Evolutionary conservation across 495 filamentous ascomycete species (phyloP), one percentile per base, ranked within the genome.

Genomic region (Annulohypoxylon bovei): DNA sequence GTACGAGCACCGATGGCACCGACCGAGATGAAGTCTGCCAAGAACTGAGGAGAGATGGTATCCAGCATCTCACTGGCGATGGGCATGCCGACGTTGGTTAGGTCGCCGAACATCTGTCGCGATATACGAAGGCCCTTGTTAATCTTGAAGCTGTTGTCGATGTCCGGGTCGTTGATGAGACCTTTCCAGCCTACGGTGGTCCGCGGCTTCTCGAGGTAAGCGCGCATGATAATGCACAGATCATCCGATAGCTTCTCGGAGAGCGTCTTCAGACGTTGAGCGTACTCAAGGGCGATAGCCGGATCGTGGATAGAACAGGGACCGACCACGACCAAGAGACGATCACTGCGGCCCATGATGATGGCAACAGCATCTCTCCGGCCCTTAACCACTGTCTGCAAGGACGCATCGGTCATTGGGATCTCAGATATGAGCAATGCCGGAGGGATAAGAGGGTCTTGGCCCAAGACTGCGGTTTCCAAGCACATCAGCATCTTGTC

Each of bases 111-210:
- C 72, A 99, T 86, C 81, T 96, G 89, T 61, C 95, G 83, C 18
- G 91, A 93, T 53, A 97, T 88, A 27, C 94, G 89, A 47, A 99
- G 88, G 23, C 95, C 95, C 86, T 99, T 99, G 88, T 99, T 99
- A 86, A 99, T 99, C 85, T 97, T 88, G 91, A 90, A 99, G 79
- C 91, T 93, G 81, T 97, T 90, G 78, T 99, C 93, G 79, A 99
- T 97, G 71, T 99, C 95, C 1, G 95, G 95, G 75, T 99, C 95
- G 81, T 99, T 99, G 85, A 99, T 98, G 72, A 99, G 86, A 27
- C 95, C 95, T 82, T 99, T 99, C 95, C 95, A 99, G 73, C 95
- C 95, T 35, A 99, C 95, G 1, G 95, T 99, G n/a, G 95, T 99
- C 40, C 95, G 90, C 28, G 95, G 95, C 85, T 99, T 99, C 87